A percentile compares a stretch with the other conserved stretches of the same genome.
These are phyloP conservation scores for Fraxinus angustifolia DNA, from an alignment of 305 asterid genomes.

Conservation along the genomic window DNA sequence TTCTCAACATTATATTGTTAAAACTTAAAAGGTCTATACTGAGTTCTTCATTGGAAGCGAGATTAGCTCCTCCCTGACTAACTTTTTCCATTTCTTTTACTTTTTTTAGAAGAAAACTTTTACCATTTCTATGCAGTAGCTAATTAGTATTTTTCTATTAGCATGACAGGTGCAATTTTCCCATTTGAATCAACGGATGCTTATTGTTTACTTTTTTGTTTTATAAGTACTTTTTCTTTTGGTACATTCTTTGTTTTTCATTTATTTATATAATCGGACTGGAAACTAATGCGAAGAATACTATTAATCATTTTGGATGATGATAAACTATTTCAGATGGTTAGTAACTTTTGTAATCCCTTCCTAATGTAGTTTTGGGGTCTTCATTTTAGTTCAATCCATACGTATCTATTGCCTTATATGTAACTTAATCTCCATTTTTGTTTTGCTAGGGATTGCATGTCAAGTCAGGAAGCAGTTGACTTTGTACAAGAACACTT, in stretches of 20 bases:
- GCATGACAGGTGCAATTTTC: not conserved
- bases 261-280: not conserved
- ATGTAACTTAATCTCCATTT: not conserved
- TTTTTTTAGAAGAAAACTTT: not conserved
- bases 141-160: not conserved
- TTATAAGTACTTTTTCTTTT: not conserved
- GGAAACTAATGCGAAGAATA: not conserved
- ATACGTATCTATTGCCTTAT: slow-evolving; percentile 9
- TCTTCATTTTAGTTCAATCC: not conserved
- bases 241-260: not conserved
- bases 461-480: slow-evolving; percentile 85
- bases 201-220: not conserved
- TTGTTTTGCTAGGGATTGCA: slow-evolving; percentile 71
- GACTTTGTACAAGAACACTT: slow-evolving; percentile 64
- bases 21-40: not conserved
- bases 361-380: not conserved
- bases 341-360: not conserved
- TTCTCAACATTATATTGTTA: not conserved
- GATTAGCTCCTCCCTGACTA: not conserved
- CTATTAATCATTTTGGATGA: not conserved
- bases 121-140: not conserved
- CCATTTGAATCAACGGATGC: not conserved
- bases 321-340: not conserved
- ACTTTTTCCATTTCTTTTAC: not conserved
- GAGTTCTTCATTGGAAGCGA: not conserved